These are phyloP conservation scores for Neocatenulostroma microsporum DNA, from an alignment of 2,329 filamentous ascomycete genomes.

Conservation along the genomic window DNA sequence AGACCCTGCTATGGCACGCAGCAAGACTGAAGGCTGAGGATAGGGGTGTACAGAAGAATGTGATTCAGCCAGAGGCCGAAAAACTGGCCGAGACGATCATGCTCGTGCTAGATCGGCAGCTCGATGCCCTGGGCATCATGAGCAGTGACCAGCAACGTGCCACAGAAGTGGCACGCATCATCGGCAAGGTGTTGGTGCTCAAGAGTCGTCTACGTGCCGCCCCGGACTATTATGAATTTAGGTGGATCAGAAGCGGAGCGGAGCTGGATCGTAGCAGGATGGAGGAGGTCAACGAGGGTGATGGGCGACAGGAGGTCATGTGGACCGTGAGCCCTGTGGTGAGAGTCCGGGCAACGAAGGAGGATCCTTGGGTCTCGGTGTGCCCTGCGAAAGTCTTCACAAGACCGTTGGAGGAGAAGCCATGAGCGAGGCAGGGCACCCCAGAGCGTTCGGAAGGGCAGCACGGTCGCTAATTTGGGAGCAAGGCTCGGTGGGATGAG, in stretches of 20 bases:
- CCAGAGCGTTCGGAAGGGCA: too few relatives aligned
- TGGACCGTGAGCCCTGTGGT: not conserved
- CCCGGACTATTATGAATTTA: constrained; percentile 1
- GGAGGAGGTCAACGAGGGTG: constrained; percentile 1
- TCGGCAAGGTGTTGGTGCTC: not conserved
- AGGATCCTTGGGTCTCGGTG: constrained; percentile 1
- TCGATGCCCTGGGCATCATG: not conserved
- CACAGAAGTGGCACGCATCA: not conserved
- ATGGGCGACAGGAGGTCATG: not conserved
- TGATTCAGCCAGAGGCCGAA: not conserved
- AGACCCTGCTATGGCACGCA: not conserved
- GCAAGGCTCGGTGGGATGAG: too few relatives aligned
- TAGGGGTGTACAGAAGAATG: too few relatives aligned
- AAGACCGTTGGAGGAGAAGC: too few relatives aligned
- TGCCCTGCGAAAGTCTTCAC: constrained; percentile 1
- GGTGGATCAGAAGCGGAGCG: not conserved
- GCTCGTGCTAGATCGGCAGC: not conserved
- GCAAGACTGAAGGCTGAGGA: not conserved
- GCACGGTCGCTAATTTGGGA: too few relatives aligned
- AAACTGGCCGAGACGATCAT: not conserved
- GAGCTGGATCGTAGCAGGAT: not conserved
- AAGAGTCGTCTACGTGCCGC: constrained; percentile 2
- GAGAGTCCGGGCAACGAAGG: not conserved
- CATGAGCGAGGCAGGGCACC: too few relatives aligned
- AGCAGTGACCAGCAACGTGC: not conserved